Conservation (phyloP, 805 yeast genomes). For the Wickerhamiella azymoides region DNA sequence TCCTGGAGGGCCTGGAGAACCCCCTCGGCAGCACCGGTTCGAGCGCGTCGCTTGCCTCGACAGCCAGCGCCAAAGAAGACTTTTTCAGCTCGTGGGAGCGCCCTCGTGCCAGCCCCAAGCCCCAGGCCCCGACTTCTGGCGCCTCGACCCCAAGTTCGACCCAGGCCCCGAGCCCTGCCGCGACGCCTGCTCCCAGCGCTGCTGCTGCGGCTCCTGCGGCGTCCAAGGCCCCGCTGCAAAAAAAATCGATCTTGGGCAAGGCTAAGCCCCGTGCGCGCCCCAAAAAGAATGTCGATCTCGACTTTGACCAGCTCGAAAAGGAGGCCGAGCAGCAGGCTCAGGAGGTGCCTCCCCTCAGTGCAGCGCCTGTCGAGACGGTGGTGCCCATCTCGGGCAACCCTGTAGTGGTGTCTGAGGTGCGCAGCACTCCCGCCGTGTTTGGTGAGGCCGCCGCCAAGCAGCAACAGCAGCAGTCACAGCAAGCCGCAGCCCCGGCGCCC, state of each 20-base stretch:
- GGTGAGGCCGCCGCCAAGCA: neutral
- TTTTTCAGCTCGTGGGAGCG: conserved; percentile 88
- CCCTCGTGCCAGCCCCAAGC: conserved; percentile 28
- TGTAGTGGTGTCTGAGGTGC: conserved; percentile 2
- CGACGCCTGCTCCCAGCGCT: conserved; percentile 9
- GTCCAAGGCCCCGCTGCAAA: conserved; percentile 3
- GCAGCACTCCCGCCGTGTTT: conserved; percentile 3
- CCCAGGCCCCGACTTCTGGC: conserved; percentile 12
- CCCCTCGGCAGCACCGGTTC: conserved; percentile 10
- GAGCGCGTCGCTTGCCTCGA: conserved; percentile 15
- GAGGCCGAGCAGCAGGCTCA: conserved; percentile 72
- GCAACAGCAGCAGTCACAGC: conserved; percentile 7
- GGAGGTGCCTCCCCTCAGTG: conserved; percentile 3
- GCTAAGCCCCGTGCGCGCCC: conserved; percentile 22
- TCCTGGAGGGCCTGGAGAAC: conserved; percentile 36
- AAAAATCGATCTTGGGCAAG: conserved; percentile 22
- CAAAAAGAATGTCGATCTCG: conserved; percentile 33
- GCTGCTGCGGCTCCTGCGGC: conserved; percentile 8
- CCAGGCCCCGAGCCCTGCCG: conserved; percentile 7
- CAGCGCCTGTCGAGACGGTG: conserved; percentile 9
- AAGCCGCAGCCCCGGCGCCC: conserved; percentile 10
- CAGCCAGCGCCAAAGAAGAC: conserved; percentile 42
- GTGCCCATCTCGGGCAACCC: conserved; percentile 14
- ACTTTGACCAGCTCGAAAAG: conserved; percentile 54
- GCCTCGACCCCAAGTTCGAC: conserved; percentile 10